Base-by-base conservation (phyloP, 495 filamentous ascomycete genomes). In the Penicillium malachiteum region DNA sequence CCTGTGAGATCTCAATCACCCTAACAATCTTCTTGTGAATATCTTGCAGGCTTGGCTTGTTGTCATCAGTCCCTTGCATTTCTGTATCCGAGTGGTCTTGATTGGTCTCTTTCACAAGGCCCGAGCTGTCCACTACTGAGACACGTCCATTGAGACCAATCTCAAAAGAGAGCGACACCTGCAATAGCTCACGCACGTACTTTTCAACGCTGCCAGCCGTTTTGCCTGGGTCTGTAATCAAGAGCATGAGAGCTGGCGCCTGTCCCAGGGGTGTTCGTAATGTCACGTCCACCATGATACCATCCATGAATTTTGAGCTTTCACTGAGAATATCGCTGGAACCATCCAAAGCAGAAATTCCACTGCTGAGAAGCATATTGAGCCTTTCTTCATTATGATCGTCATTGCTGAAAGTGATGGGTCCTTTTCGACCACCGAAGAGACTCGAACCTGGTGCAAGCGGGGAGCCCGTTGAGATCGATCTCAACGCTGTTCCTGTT, bases 141-240 rank as follows among this genome's bases (percentile, higher is more conserved):
- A 91, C 76, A 3, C 71, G 73, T 1, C 84, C 88, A 57, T 88
- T 86, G 38, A 81, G 69, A 14, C 81, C 80, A 21, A 91, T 78
- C 58, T 85, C 83, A 31, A 91, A 75, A 48, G 70, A 69, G 21
- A 78, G 62, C 2, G 74, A 71, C 6, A 72, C 61, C 43, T 67
- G 65, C 12, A 56, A 56, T 16, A 62, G 43, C 4, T 52, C 18
- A 51, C 40, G 41, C 14, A 43, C 21, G n/a, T 45, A 34, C 16
- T 34, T 35, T 1, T 47, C 50, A 14, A 14, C 13, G 16, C 30
- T 38, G 10, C 31, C 30, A 10, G 58, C 7, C 1, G 39, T 39
- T 12, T 61, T 16, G 8, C 64, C 53, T 12, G 65, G 52, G 16
- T 72, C 58, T 2, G 70, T 69, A 48, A 78, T 70, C 11, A 76